These are phyloP conservation scores for Lachnellula cervina DNA, from an alignment of 2,329 filamentous ascomycete genomes.

Conservation along the genomic window DNA sequence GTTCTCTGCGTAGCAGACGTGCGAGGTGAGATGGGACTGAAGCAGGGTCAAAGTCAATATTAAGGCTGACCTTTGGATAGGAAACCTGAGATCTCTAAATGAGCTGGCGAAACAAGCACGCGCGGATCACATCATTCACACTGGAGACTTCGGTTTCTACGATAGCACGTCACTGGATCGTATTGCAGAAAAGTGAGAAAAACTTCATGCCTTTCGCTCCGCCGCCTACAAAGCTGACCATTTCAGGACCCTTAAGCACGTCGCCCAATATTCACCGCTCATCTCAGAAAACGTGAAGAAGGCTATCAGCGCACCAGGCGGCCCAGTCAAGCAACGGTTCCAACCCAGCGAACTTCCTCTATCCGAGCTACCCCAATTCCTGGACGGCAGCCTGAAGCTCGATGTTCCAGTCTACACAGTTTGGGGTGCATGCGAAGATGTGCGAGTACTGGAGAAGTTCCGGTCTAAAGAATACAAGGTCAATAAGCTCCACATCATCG, in stretches of 20 bases:
- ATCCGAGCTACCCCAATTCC: slow-evolving; percentile 84
- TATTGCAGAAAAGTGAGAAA: slow-evolving; percentile 89
- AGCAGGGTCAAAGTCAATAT: slow-evolving; percentile 1
- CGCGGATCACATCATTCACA: slow-evolving; percentile 97
- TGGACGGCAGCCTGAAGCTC: slow-evolving; percentile 82
- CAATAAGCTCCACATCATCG: slow-evolving; percentile 94
- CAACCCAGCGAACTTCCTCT: slow-evolving; percentile 76
- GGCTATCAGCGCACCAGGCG: slow-evolving; percentile 59
- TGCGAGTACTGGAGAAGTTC: slow-evolving; percentile 95
- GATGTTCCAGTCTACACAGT: slow-evolving; percentile 98
- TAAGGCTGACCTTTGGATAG: slow-evolving; percentile 43
- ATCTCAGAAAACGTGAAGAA: slow-evolving; percentile 75
- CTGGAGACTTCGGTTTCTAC: slow-evolving; percentile 98
- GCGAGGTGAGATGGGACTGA: slow-evolving; percentile 48
- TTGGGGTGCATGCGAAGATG: slow-evolving; percentile 98
- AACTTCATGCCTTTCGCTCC: background rate
- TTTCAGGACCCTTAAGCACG: slow-evolving; percentile 87
- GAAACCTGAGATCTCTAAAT: slow-evolving; percentile 92
- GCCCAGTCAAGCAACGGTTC: slow-evolving; percentile 83
- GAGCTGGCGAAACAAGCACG: slow-evolving; percentile 91
- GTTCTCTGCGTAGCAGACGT: slow-evolving; percentile 69
- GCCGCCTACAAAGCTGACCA: slow-evolving; percentile 23
- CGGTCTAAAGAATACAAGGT: slow-evolving; percentile 97
- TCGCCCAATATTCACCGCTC: slow-evolving; percentile 95
- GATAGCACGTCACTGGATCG: slow-evolving; percentile 92